Percentiles rank a stretch among this genome's conserved stretches.
phyloP scores from a whole-genome alignment of 768 basidiomycete genomes.

The Tricholoma hemisulphureum region DNA sequence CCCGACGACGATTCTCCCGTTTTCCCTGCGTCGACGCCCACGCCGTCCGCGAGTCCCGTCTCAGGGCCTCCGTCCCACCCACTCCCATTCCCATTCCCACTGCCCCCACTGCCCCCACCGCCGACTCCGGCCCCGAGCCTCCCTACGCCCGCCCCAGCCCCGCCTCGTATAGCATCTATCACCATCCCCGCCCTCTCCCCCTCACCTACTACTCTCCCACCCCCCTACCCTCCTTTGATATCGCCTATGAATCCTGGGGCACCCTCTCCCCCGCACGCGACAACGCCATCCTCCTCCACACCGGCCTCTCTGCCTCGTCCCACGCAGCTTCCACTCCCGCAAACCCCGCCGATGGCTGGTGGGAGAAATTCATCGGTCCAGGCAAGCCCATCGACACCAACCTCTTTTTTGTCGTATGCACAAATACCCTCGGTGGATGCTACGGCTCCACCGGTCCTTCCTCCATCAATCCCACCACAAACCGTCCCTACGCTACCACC shows the following conservation, averaged over 20 bases:
- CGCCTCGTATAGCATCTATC: constrained; percentile 67
- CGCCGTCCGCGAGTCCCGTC: constrained; percentile 61
- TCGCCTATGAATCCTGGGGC: constrained; percentile 99
- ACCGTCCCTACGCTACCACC: constrained; percentile 77
- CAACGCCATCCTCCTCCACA: constrained; percentile 94
- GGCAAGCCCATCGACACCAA: constrained; percentile 92
- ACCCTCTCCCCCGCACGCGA: constrained; percentile 70
- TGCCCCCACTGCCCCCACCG: constrained; percentile 20
- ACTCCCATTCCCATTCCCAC: too few species aligned
- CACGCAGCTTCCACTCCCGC: constrained; percentile 81
- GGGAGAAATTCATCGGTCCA: constrained; percentile 98
- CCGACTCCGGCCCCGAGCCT: constrained; percentile 73
- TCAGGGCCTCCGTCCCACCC: constrained; percentile 33
- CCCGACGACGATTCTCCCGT: too few species aligned
- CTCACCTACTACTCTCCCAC: constrained; percentile 54
- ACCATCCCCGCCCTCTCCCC: constrained; percentile 58
- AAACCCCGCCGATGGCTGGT: constrained; percentile 91
- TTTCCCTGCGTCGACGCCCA: constrained; percentile 88
- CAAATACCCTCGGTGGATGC: constrained; percentile 96
- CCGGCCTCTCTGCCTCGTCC: constrained; percentile 92
- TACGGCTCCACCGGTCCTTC: constrained; percentile 97
- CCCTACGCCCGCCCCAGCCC: constrained; percentile 81
- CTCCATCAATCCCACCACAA: constrained; percentile 67
- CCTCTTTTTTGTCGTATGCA: constrained; percentile 90
- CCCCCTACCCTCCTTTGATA: constrained; percentile 67